Conservation (phyloP, 192 early-diverging fungal species). For the Gamsiella multidivaricata region DNA sequence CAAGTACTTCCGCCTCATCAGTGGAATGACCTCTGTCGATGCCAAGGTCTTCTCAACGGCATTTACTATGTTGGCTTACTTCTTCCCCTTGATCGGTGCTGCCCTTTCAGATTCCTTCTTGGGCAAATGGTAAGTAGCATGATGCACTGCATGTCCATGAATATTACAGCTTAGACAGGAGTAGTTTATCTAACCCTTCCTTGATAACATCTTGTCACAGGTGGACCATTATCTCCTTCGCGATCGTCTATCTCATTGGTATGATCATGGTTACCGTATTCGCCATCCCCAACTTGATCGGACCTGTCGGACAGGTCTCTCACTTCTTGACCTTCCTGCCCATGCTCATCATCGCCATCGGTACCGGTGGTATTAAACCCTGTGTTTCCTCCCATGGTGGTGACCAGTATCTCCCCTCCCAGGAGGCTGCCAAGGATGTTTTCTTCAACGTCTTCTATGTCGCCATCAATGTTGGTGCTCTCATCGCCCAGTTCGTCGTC, state of each 20-base stretch:
- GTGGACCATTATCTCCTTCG: constrained; percentile 58
- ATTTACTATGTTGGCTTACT: constrained; percentile 66
- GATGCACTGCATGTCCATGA: constrained; percentile 53
- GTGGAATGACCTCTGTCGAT: constrained; percentile 31
- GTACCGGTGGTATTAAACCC: constrained; percentile 76
- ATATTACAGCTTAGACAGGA: constrained; percentile 30
- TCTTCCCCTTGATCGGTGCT: constrained; percentile 69
- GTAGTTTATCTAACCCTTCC: too few relatives aligned
- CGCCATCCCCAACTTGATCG: constrained; percentile 57
- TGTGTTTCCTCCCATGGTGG: constrained; percentile 48
- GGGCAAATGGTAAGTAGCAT: constrained; percentile 65
- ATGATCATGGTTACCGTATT: constrained; percentile 60
- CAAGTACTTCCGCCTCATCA: constrained; percentile 54
- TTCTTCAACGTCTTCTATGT: constrained; percentile 62
- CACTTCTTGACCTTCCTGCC: constrained; percentile 56
- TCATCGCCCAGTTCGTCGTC: constrained; percentile 60
- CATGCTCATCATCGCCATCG: constrained; percentile 64
- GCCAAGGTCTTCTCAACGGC: constrained; percentile 45
- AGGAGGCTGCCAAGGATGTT: constrained; percentile 57
- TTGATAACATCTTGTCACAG: constrained; percentile 4
- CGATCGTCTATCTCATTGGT: constrained; percentile 61
- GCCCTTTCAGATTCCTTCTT: constrained; percentile 72
- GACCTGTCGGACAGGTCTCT: constrained; percentile 26
- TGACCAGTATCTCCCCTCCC: constrained; percentile 61
- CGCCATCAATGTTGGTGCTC: constrained; percentile 68